These are phyloP conservation scores for Pyrrhoderma lamaoense DNA, from an alignment of 1,284 basidiomycete species.

Conservation along the genomic window DNA sequence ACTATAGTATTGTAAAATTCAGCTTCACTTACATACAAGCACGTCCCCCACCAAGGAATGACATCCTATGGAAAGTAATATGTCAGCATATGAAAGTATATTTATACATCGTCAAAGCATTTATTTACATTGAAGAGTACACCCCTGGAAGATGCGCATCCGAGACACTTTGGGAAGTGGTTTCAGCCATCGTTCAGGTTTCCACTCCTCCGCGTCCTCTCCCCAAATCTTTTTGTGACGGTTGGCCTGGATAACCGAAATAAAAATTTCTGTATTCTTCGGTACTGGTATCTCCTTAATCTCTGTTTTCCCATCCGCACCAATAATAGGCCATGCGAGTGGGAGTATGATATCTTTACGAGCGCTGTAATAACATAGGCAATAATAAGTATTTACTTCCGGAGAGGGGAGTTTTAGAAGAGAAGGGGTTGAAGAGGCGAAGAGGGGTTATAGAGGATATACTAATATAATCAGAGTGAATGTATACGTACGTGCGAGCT, in stretches of 20 bases:
- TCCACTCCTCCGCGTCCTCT: slow-evolving; percentile 20
- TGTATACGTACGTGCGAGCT: slow-evolving; percentile 13
- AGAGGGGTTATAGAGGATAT: not conserved
- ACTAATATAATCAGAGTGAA: not conserved
- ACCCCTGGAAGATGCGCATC: slow-evolving; percentile 20
- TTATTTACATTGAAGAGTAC: slow-evolving; percentile 21
- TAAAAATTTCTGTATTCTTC: slow-evolving; percentile 19
- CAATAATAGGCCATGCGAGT: slow-evolving; percentile 18
- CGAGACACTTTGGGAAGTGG: slow-evolving; percentile 10
- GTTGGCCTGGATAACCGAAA: slow-evolving; percentile 20
- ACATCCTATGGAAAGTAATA: slow-evolving; percentile 13
- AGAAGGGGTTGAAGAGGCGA: not conserved
- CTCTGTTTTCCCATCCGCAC: slow-evolving; percentile 7
- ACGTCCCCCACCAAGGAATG: slow-evolving; percentile 17
- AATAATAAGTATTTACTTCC: not conserved
- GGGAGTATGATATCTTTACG: slow-evolving; percentile 18
- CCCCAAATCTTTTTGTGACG: slow-evolving; percentile 20
- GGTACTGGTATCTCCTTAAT: slow-evolving; percentile 17
- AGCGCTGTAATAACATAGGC: slow-evolving; percentile 1
- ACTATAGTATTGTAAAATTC: no score
- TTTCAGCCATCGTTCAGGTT: slow-evolving; percentile 22
- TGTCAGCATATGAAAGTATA: not conserved
- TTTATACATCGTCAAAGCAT: not conserved
- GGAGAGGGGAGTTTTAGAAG: not conserved
- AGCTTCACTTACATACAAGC: slow-evolving; percentile 16